Percentiles rank a stretch among this genome's conserved stretches.
Conservation (phyloP, 768 basidiomycete genomes). For the Lactarius akahatsu region DNA sequence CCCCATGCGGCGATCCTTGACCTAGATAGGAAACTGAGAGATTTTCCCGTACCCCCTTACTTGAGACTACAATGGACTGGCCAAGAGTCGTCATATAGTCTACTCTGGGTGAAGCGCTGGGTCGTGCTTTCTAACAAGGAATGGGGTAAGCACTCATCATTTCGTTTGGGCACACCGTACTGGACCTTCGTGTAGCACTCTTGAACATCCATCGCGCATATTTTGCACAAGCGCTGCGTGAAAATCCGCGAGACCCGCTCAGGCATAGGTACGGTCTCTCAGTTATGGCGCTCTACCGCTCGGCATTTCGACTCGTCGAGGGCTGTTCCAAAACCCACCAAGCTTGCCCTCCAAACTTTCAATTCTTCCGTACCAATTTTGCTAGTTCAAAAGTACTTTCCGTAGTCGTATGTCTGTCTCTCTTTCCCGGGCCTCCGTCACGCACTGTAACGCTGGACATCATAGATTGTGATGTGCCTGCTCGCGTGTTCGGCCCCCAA, state of each 20-base stretch:
- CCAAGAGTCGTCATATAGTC: slow-evolving; percentile 9
- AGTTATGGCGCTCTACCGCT: slow-evolving; percentile 69
- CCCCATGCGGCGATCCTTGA: slow-evolving; percentile 53
- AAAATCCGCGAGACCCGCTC: slow-evolving; percentile 54
- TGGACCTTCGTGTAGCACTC: slow-evolving; percentile 42
- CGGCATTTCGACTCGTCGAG: slow-evolving; percentile 64
- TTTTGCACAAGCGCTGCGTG: slow-evolving; percentile 65
- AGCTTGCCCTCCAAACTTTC: slow-evolving; percentile 36
- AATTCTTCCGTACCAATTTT: slow-evolving; percentile 47
- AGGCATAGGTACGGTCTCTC: slow-evolving; percentile 66
- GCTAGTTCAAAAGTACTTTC: slow-evolving; percentile 70
- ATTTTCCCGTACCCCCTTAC: slow-evolving; percentile 51
- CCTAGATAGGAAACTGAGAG: slow-evolving; percentile 59
- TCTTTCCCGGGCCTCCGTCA: slow-evolving; percentile 2
- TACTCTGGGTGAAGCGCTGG: slow-evolving; percentile 26
- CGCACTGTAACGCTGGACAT: background rate
- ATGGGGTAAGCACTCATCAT: slow-evolving; percentile 31
- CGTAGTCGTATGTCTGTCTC: slow-evolving; percentile 55
- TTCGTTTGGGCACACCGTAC: slow-evolving; percentile 22
- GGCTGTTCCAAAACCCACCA: slow-evolving; percentile 47
- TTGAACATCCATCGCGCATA: slow-evolving; percentile 67
- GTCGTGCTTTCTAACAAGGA: slow-evolving; percentile 33
- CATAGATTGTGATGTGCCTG: slow-evolving; percentile 46
- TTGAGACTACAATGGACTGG: slow-evolving; percentile 41
- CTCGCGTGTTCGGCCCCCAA: slow-evolving; percentile 40